Evolutionary conservation across 192 early-diverging fungal genomes (phyloP), one percentile per base, ranked within the genome.

Genomic region (Fimicolochytrium jonesii): DNA sequence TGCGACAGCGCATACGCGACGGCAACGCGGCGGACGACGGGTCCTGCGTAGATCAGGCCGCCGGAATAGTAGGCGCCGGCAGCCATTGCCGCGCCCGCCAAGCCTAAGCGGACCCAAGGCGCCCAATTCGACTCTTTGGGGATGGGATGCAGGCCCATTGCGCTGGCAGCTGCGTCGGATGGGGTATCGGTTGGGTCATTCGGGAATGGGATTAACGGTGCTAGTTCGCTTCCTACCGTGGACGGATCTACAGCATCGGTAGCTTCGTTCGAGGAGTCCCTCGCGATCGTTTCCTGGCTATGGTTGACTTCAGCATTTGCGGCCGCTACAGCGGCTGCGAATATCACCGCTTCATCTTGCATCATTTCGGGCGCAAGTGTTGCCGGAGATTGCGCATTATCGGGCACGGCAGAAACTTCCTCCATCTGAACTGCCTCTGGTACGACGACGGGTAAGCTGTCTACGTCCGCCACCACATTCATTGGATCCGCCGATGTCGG

Each of bases 51-150:
- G 7, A 64, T 20, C 34, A 55, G 23, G 17, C 71, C 64, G 33
- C 73, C 71, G 34, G 64, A 59, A 44, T 76, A 73, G 25, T 73
- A 73, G 26, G 69, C 72, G 18, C 69, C 73, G 2, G 69, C 64
- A 2, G 59, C 75, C 23, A 73, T 51, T 4, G 71, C 75, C n/a
- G 74, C 76, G 22, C 62, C 67, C 10, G 75, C 70, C 13, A 79
- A 43, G 0, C 71, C 70, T 3, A 73, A 35, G 1, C 37, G 55
- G 7, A 69, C 39, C 59, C 56, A 61, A 25, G 61, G 61, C 3
- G 50, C 48, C 62, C 61, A 71, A 37, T 61, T 30, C 59, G 59
- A 32, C 41, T 73, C 49, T 41, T 29, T 29, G 31, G 66, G 46
- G 32, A 49, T 15, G 3, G 52, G 61, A 26, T 56, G 49, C 22